Base-by-base conservation (phyloP, 129 eudicot genomes). In the Ambrosia trifida region DNA sequence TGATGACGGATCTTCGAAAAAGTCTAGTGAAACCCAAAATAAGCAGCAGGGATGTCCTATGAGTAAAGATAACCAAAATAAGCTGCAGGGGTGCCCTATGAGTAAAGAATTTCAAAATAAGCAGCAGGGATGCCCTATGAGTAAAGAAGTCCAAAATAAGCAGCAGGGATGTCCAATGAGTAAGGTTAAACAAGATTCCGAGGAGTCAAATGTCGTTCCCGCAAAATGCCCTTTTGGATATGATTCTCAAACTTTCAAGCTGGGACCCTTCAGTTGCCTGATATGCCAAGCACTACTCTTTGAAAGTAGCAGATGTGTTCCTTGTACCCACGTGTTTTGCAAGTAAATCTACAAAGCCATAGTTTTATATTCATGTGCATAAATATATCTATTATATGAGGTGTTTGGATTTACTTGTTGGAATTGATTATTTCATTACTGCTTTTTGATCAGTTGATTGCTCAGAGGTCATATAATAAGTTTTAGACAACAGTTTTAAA, bases 201-300 rank as follows among this genome's bases (percentile, higher is more conserved):
- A 44, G 54, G 90, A 80, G 32, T 85, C 91, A 38, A 74, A 81
- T 50, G 75, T 35, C 4, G 67, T 83, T 73, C 17, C 95, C 33
- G 68, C 96, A n/a, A 93, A 89, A 73, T 93, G 96, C 79, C 98
- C 98, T 7, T 82, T 82, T 54, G 98, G 98, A 87, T 94, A 89
- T 64, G 98, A 94, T 80, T 85, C 98, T 70, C 85, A 84, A 74
- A 74, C 91, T 50, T 94, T 94, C 72, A 94, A 94, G 74, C 41
- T 94, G 11, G 98, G 98, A 33, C 98, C 98, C 36, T 85, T 94
- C 58, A 89, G 98, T 79, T 94, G 98, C 82, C 64, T 94, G 50
- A 78, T 94, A 73, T 94, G 98, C 83, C 95, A 94, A 71, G 98
- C 98, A 36, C 89, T 94, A 64, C 96, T 94, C 52, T 94, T 87